Base-by-base conservation (phyloP, 768 basidiomycete species). In the Nevesoporus exiguus region DNA sequence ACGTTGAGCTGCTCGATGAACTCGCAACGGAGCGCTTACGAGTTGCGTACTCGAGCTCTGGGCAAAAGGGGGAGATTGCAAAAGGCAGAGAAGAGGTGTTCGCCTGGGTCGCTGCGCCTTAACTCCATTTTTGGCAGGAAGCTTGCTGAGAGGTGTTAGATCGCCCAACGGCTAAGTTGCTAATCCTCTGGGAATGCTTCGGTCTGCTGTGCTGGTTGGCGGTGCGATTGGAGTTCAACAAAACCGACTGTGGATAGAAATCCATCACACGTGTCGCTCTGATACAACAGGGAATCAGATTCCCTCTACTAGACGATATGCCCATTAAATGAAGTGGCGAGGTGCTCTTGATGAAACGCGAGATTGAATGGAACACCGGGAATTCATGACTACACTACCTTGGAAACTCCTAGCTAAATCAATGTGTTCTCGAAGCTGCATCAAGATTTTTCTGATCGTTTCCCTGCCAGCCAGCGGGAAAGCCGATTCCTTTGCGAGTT, bases 1-100 rank as follows among this genome's bases (percentile, higher is more conserved):
- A 78, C 22, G 57, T 88, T 15, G 74, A 77, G 36, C 66, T 79
- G 19, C 73, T 93, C 30, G 86, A 89, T 58, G 83, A 86, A 59
- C 74, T 91, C 13, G 85, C 89, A 6, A 87, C 84, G 14, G 88
- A 90, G 64, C 73, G 84, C 21, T 72, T 93, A 19, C 73, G 85
- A 43, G 80, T 78, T 9, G 79, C 81, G 0, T 90, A 91, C 64
- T 74, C 78, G 49, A 79, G 77, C 25, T 69, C 74, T 48, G 72
- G 66, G 3, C 61, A 64, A 47, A 64, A 64, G 55, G 69, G 69
- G 10, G 65, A 74, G 47, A 73, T 73, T 21, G 73, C 75, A 22
- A 69, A 75, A 43, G 72, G 73, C 22, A 71, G 74, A 51, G 74
- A 73, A 52, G 70, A 80, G 17, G 77, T 78, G 13, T 76, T 74